Base-by-base conservation (phyloP, 768 basidiomycete genomes). In the Phanerochaete sordida region DNA sequence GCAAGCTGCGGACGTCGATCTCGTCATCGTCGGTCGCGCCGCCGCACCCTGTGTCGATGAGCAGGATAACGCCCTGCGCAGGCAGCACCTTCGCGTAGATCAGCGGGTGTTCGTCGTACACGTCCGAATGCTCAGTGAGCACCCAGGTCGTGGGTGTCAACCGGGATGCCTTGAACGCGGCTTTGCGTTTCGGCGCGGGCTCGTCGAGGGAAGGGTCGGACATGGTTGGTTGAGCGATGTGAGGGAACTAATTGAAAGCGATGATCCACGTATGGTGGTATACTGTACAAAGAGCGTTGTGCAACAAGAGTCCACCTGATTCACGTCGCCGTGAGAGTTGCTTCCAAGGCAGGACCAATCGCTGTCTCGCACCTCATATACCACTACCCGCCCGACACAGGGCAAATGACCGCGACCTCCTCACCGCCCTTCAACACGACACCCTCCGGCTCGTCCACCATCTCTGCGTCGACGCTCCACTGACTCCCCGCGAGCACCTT, bases 381-480 rank as follows among this genome's bases (percentile, higher is more conserved):
- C 30, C 8, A 28, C 43, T 71, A 91, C 31, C 91, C 91, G 4
- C 92, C 91, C 55, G 88, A 90, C 0, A 93, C 90, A 9, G 89
- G 91, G 64, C 87, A 88, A 45, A 93, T 93, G 26, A 93, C 79
- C 15, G 86, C 90, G 8, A 92, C 82, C 66, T 90, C 87, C 70
- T 93, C 90, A 23, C 89, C 90, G 12, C 88, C 88, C 47, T 72
- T 78, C 48, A 93, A 70, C 13, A 74, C 59, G 21, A 82, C 73
- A 0, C 62, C 61, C n/a, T 75, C 73, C 2, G 80, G 79, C 61
- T 86, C 78, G 13, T 87, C 83, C 1, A 91, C 80, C 88, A 92
- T 92, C 73, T 90, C 89, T 55, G 80, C 87, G 66, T 92, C 76
- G 13, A 93, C 88, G 66, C 90, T 90, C 90, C 91, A 92, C 69